phyloP scores from a whole-genome alignment of 257 asterid genomes.

The Thymus mandschuricus region DNA sequence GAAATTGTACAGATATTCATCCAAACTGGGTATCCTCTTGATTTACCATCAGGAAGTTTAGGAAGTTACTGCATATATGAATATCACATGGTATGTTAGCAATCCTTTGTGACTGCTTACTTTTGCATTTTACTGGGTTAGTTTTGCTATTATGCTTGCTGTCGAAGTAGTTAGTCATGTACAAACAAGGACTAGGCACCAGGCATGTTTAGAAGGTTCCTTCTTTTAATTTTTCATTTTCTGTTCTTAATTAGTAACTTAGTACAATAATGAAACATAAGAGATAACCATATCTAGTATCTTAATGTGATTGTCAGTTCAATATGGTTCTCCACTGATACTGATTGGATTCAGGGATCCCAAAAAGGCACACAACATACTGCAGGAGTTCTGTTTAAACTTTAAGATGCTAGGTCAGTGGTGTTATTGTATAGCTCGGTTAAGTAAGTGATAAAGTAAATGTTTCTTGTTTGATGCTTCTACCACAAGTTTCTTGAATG shows the following conservation, averaged over 20 bases:
- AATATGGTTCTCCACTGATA: background rate
- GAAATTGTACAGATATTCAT: conserved; percentile 78
- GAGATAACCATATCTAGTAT: background rate
- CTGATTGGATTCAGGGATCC: background rate
- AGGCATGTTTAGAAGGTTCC: background rate
- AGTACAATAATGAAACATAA: background rate
- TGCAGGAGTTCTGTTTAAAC: background rate
- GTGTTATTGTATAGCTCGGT: background rate
- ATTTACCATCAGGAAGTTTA: conserved; percentile 97
- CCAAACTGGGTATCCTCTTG: conserved; percentile 99
- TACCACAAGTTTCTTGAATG: background rate
- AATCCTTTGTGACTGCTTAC: conserved; percentile 24
- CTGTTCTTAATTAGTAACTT: background rate
- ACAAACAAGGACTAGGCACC: background rate
- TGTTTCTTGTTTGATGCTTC: background rate
- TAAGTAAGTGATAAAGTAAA: background rate
- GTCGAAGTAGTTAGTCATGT: conserved; percentile 3
- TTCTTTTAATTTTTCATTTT: background rate
- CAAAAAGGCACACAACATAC: background rate
- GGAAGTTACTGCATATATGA: conserved; percentile 99
- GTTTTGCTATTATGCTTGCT: background rate
- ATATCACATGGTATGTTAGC: conserved; percentile 90
- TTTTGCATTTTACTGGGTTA: background rate
- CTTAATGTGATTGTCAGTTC: background rate
- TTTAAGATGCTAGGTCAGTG: background rate